Percentiles rank a stretch among this genome's conserved stretches.
Conservation (phyloP, 208 protist genomes). For the Crithidia mellificae region DNA sequence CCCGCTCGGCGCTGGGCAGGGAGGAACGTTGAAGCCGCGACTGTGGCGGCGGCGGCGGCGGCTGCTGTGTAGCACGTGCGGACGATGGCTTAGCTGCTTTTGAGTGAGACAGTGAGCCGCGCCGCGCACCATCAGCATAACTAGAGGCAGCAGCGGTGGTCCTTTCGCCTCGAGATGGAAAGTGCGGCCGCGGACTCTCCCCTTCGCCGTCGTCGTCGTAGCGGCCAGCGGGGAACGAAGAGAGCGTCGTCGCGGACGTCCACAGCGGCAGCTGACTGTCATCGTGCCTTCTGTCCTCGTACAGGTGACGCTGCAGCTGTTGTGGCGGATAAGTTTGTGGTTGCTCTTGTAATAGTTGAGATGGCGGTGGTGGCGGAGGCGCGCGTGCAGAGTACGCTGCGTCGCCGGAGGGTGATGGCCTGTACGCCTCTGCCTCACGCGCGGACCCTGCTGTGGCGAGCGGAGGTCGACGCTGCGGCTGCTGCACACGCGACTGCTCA, state of each 20-base stretch:
- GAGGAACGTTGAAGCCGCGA: background rate
- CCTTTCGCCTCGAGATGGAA: background rate
- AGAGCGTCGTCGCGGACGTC: constrained; percentile 29
- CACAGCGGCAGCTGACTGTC: constrained; percentile 25
- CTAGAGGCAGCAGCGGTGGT: no score
- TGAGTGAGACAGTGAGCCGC: no score
- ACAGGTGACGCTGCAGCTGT: background rate
- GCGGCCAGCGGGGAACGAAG: constrained; percentile 5
- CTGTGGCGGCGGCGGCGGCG: no score
- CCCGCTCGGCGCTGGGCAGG: background rate
- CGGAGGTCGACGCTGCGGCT: background rate
- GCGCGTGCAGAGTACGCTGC: background rate
- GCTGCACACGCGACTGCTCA: background rate
- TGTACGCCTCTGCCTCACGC: background rate
- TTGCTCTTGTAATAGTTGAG: no score
- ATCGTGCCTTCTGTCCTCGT: constrained; percentile 3
- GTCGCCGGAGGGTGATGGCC: background rate
- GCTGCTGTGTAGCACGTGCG: no score
- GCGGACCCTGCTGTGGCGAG: no score
- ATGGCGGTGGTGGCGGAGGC: no score
- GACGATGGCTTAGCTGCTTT: no score
- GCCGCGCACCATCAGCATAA: no score
- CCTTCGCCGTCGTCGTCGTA: background rate
- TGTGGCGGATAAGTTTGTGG: no score
- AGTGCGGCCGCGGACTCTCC: constrained; percentile 19